Evolutionary conservation across 805 yeast genomes (phyloP).

Genomic region (Isabelozyma heimii): DNA sequence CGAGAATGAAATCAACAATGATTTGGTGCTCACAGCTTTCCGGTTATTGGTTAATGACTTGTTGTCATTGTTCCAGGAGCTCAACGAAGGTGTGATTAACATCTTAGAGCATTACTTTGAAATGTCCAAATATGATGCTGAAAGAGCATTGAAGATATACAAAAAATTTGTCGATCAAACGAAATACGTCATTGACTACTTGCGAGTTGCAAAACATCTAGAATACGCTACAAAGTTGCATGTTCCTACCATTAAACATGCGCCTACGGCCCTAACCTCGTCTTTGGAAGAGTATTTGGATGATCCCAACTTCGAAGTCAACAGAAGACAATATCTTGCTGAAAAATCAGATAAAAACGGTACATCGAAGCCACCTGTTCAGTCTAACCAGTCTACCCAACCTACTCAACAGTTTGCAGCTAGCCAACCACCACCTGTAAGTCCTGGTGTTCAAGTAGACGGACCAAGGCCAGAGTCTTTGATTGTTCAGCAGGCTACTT

Average conservation of each 20-base stretch:
- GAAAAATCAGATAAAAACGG: constrained; percentile 50
- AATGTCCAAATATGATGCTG: constrained; percentile 82
- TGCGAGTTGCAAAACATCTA: constrained; percentile 84
- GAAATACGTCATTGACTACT: constrained; percentile 78
- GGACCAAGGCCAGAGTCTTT: constrained; percentile 15
- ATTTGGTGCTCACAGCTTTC: constrained; percentile 79
- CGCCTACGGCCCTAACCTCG: constrained; percentile 88
- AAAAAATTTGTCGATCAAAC: constrained; percentile 84
- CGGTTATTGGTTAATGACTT: constrained; percentile 87
- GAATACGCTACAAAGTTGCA: constrained; percentile 84
- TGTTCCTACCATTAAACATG: constrained; percentile 95
- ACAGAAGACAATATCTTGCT: constrained; percentile 72
- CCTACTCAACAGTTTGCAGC: constrained; percentile 1
- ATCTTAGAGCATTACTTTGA: constrained; percentile 93
- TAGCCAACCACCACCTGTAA: constrained; percentile 1
- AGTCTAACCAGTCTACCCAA: too few relatives aligned
- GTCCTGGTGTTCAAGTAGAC: too few relatives aligned
- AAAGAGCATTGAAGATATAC: constrained; percentile 79
- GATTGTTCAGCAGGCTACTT: constrained; percentile 36
- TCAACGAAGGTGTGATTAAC: constrained; percentile 95
- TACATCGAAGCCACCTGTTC: constrained; percentile 1
- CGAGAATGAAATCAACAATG: constrained; percentile 82
- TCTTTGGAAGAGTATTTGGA: constrained; percentile 85
- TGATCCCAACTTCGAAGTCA: constrained; percentile 80
- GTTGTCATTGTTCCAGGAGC: constrained; percentile 78